Evolutionary conservation across 352 stramenopile genomes (phyloP).

Genomic region (Globisporangium heterothallicum): DNA sequence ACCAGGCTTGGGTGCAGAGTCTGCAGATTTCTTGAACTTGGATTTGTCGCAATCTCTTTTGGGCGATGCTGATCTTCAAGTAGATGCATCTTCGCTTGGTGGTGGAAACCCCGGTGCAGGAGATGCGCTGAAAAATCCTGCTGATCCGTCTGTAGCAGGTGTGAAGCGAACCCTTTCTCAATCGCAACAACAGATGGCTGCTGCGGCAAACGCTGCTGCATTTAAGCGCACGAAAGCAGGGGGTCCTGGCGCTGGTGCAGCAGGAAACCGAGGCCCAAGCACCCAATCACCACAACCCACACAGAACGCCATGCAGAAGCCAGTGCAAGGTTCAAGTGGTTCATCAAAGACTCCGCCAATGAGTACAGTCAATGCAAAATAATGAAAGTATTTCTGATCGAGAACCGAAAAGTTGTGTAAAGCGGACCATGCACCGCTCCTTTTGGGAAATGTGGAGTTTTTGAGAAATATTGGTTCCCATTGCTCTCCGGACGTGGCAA

Average conservation of each 20-base stretch:
- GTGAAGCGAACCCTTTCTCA: conserved; percentile 73
- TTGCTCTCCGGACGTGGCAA: not conserved
- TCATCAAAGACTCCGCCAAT: conserved; percentile 83
- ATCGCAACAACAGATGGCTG: conserved; percentile 79
- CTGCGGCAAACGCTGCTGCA: conserved; percentile 66
- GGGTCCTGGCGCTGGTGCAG: conserved; percentile 20
- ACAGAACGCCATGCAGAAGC: conserved; percentile 62
- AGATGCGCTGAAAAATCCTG: conserved; percentile 32
- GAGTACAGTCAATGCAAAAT: conserved; percentile 88
- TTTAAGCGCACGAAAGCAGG: conserved; percentile 82
- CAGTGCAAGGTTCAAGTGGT: conserved; percentile 54
- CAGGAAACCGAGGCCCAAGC: conserved; percentile 24
- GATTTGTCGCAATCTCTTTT: conserved; percentile 71
- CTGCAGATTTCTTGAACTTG: conserved; percentile 76
- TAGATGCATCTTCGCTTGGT: conserved; percentile 31
- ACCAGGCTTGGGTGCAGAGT: conserved; percentile 39
- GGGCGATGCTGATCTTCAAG: conserved; percentile 50
- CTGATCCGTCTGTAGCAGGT: conserved; percentile 21
- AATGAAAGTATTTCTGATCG: conserved; percentile 25
- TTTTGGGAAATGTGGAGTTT: conserved; percentile 12
- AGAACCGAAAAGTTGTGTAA: conserved; percentile 14
- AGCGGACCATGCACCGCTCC: conserved; percentile 8
- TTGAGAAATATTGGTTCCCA: conserved; percentile 1
- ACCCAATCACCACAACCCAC: conserved; percentile 46
- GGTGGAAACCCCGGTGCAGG: conserved; percentile 14